Conservation (phyloP, 495 filamentous ascomycete genomes). For the Talaromyces thailandensis region DNA sequence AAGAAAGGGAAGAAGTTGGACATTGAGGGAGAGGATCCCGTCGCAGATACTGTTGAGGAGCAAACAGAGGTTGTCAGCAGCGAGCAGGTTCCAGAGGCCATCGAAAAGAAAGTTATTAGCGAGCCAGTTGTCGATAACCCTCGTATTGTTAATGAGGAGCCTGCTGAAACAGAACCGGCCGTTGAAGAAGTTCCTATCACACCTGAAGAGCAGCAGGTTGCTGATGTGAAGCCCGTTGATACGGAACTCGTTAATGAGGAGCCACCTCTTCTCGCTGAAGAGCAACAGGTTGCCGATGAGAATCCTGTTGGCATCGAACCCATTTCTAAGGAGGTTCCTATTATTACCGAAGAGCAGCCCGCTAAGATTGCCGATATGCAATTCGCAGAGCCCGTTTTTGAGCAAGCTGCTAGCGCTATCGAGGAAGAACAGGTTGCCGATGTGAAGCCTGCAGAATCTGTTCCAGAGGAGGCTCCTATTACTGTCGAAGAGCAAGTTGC, state of each 20-base stretch:
- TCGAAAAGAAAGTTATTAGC: constrained; percentile 7
- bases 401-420: neutral
- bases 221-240: neutral
- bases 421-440: neutral
- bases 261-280: neutral
- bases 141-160: neutral
- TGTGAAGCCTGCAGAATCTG: neutral
- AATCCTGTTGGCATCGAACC: neutral
- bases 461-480: neutral
- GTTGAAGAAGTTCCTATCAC: neutral
- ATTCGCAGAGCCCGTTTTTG: neutral
- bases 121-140: neutral
- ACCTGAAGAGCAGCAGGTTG: neutral
- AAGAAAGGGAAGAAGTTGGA: constrained; percentile 16
- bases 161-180: neutral
- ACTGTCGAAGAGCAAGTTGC: neutral
- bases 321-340: neutral
- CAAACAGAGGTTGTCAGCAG: neutral
- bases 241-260: neutral
- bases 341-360: neutral
- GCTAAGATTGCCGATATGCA: neutral
- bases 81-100: neutral
- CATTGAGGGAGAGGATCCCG: neutral
- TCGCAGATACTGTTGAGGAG: neutral
- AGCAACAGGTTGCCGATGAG: neutral